Conservation (phyloP, 306 rosid species). For the Carpinus fangiana region DNA sequence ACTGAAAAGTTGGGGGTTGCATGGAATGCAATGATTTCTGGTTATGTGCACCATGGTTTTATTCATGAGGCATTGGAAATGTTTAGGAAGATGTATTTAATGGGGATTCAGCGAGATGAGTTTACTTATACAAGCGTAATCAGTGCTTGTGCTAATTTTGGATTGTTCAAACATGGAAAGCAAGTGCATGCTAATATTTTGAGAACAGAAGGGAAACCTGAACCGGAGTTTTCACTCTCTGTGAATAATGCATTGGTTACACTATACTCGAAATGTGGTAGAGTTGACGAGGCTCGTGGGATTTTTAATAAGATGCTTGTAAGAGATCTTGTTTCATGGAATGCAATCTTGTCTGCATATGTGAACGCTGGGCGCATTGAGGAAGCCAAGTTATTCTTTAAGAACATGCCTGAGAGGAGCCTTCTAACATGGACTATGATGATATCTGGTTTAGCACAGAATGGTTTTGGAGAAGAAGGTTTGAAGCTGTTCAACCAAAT, state of each 20-base stretch:
- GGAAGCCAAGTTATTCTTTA: conserved; percentile 47
- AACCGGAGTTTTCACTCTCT: conserved; percentile 39
- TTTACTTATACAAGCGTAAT: conserved; percentile 48
- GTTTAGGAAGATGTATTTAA: conserved; percentile 44
- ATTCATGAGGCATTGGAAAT: conserved; percentile 34
- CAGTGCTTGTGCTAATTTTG: conserved; percentile 45
- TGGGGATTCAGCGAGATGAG: conserved; percentile 49
- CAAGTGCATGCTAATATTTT: conserved; percentile 50
- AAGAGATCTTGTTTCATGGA: conserved; percentile 49
- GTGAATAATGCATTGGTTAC: conserved; percentile 51
- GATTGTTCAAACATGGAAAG: conserved; percentile 36
- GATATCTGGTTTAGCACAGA: conserved; percentile 53
- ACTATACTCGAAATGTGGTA: conserved; percentile 39
- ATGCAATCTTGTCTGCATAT: conserved; percentile 51
- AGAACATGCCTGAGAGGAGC: conserved; percentile 47
- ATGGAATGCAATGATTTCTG: conserved; percentile 15
- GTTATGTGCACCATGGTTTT: conserved; percentile 11
- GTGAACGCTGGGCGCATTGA: conserved; percentile 39
- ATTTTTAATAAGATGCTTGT: conserved; percentile 37
- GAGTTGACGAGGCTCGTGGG: conserved; percentile 35
- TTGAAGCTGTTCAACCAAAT: conserved; percentile 49
- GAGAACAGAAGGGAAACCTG: conserved; percentile 36
- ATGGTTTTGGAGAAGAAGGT: conserved; percentile 54
- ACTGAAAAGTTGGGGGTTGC: conserved; percentile 5
- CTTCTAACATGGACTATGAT: conserved; percentile 51